Conservation (phyloP, 129 eudicot genomes). For the Chrysanthemum lavandulifolium region DNA sequence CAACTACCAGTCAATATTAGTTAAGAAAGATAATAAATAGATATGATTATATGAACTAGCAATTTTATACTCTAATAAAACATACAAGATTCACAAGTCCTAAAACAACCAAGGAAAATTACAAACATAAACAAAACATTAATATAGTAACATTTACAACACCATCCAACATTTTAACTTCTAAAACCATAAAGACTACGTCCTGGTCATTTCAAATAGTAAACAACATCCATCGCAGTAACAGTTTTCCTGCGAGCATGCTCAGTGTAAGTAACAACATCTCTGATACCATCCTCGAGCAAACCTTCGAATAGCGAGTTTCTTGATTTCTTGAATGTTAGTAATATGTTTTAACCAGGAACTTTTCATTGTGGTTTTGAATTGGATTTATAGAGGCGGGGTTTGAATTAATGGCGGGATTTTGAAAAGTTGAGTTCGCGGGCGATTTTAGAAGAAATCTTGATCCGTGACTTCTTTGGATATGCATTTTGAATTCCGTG, state of each 20-base stretch:
- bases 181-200: slow-evolving; percentile 22
- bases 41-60: background rate
- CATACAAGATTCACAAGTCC: background rate
- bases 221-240: slow-evolving; percentile 24
- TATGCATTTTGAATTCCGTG: too few relatives aligned
- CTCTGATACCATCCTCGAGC: slow-evolving; percentile 20
- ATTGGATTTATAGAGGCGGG: too few relatives aligned
- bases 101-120: background rate
- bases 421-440: too few relatives aligned
- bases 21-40: too few relatives aligned
- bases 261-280: slow-evolving; percentile 21
- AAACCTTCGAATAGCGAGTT: slow-evolving; percentile 3
- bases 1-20: too few relatives aligned
- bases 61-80: background rate
- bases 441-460: too few relatives aligned
- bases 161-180: background rate
- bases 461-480: too few relatives aligned
- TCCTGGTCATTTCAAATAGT: slow-evolving; percentile 21
- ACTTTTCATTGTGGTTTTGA: background rate
- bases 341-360: background rate
- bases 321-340: slow-evolving; percentile 2
- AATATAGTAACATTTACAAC: slow-evolving; percentile 6
- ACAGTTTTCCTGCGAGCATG: slow-evolving; percentile 30
- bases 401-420: too few relatives aligned
- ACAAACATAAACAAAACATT: background rate